Conservation (phyloP, 768 basidiomycete species). For the Termitomyces sp. region DNA sequence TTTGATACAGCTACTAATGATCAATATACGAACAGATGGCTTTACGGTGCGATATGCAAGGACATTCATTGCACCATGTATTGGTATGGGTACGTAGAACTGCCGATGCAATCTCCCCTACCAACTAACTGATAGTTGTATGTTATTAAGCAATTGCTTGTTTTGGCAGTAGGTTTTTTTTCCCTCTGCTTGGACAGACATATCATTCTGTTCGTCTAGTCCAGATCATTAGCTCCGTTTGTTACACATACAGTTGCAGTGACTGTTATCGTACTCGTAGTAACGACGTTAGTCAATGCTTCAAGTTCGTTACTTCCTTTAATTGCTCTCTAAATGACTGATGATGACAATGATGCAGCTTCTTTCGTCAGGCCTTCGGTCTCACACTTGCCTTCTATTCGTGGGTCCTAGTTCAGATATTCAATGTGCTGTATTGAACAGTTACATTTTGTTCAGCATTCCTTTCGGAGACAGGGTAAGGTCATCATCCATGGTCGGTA, state of each 20-base stretch:
- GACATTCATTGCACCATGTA: conserved; percentile 31
- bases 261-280: conserved; percentile 31
- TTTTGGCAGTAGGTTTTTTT: conserved; percentile 26
- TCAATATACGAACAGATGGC: conserved; percentile 20
- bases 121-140: not conserved
- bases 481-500: not conserved
- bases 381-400: conserved; percentile 34
- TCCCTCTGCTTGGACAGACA: not conserved
- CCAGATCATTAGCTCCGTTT: conserved; percentile 29
- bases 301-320: conserved; percentile 24
- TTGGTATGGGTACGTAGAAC: conserved; percentile 29
- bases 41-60: conserved; percentile 27
- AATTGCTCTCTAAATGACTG: not conserved
- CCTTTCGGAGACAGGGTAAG: conserved; percentile 29
- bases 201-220: conserved; percentile 14
- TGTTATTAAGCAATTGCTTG: conserved; percentile 24
- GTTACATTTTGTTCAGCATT: conserved; percentile 18
- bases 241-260: conserved; percentile 33
- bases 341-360: conserved; percentile 14
- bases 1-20: not conserved
- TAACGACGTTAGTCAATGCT: conserved; percentile 33
- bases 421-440: not conserved
- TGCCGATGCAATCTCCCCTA: not conserved
- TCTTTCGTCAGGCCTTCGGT: conserved; percentile 32
- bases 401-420: conserved; percentile 12